These are phyloP conservation scores for Kwoniella bestiolae DNA, from an alignment of 768 basidiomycete genomes.

Conservation along the genomic window DNA sequence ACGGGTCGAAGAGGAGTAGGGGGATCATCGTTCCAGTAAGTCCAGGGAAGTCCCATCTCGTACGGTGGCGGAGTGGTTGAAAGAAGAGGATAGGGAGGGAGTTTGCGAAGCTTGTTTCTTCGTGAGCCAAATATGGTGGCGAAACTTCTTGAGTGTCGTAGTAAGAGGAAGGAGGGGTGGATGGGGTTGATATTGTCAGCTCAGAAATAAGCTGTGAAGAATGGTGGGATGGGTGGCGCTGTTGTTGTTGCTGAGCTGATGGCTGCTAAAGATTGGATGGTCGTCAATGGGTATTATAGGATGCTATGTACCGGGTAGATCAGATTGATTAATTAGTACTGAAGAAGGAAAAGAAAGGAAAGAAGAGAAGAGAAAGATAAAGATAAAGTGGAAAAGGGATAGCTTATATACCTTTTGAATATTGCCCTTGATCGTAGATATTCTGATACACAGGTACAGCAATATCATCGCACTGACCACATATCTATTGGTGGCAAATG, in stretches of 20 bases:
- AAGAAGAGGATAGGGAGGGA: background rate
- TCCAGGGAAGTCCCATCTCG: background rate
- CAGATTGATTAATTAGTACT: background rate
- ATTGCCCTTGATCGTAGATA: constrained; percentile 10
- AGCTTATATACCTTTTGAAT: background rate
- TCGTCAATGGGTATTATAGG: background rate
- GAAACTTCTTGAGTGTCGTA: background rate
- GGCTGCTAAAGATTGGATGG: background rate
- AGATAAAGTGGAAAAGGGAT: too few relatives aligned
- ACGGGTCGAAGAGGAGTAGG: background rate
- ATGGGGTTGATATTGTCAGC: constrained; percentile 4
- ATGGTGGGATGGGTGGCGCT: too few relatives aligned
- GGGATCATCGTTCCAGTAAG: background rate
- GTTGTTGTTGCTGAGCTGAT: too few relatives aligned
- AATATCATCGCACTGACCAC: background rate
- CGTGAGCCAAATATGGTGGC: background rate
- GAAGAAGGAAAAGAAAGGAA: background rate
- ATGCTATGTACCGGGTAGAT: background rate
- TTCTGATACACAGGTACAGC: background rate
- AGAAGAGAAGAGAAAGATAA: background rate
- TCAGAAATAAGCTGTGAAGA: background rate
- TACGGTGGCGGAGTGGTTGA: background rate
- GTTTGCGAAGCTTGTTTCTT: constrained; percentile 19
- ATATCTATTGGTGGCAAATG: background rate
- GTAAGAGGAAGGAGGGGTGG: background rate